phyloP scores from a whole-genome alignment of 1,139 yeast genomes.

The Martiniozyma asiatica region DNA sequence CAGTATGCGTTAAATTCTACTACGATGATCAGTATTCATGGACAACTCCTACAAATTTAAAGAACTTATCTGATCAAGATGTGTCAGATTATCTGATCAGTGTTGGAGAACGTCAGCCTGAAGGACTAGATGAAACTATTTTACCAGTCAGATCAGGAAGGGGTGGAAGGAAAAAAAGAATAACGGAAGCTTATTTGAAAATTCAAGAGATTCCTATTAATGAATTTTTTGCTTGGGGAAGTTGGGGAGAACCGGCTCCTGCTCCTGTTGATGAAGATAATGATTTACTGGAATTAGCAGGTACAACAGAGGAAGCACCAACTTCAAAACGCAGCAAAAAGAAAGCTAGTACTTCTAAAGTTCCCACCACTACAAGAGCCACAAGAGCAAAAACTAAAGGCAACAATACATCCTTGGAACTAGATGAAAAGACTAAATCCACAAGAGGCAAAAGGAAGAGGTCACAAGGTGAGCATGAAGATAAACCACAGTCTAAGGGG shows the following conservation, averaged over 20 bases:
- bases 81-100: conserved; percentile 16
- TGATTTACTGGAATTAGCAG: conserved; percentile 2
- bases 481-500: not conserved
- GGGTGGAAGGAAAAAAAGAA: conserved; percentile 12
- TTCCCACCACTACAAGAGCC: conserved; percentile 1
- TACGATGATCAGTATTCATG: conserved; percentile 59
- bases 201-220: conserved; percentile 16
- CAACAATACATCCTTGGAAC: no score
- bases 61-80: conserved; percentile 19
- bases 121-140: conserved; percentile 6
- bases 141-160: conserved; percentile 1
- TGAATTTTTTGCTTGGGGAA: conserved; percentile 20
- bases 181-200: conserved; percentile 21
- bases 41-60: conserved; percentile 37
- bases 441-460: conserved; percentile 6
- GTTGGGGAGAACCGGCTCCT: conserved; percentile 17
- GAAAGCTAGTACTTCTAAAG: conserved; percentile 1
- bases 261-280: conserved; percentile 6
- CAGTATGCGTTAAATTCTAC: conserved; percentile 41
- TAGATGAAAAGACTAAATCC: not conserved
- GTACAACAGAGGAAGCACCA: conserved; percentile 2
- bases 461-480: conserved; percentile 3
- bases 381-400: not conserved
- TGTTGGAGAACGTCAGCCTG: conserved; percentile 16
- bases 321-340: conserved; percentile 7